Evolutionary conservation across 2,329 filamentous ascomycete species (phyloP), one percentile per base, ranked within the genome.

Genomic region (Epichloe coenophiala): DNA sequence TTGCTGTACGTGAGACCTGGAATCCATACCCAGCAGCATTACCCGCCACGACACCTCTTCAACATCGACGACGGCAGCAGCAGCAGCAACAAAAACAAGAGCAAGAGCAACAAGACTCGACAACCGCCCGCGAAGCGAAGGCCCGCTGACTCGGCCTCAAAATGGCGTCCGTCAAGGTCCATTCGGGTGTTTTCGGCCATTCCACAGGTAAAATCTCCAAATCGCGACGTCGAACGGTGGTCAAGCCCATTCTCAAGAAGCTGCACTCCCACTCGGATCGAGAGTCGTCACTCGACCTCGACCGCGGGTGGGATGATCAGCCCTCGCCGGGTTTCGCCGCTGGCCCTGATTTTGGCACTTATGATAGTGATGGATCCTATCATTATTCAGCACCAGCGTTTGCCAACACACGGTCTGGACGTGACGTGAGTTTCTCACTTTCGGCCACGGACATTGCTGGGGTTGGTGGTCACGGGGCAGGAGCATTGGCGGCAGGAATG

Each of bases 181-280:
- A 56, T 47, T 53, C 56, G 48, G 43, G 39, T 44, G 43, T 40
- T 19, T 49, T 53, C 15, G 47, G 52, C 51, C 53, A 41, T n/a
- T n/a, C 51, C 35, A 35, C 59, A 49, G 56, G 56, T 47, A 65
- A 64, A 52, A 59, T 65, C 56, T 62, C 68, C 59, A 79, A 78
- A 61, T 59, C 69, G 47, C 68, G 70, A 57, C 64, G 65, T 49
- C 73, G 72, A 57, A 68, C 67, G 52, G 68, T 69, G 53, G 75
- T 80, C 55, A 82, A 81, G 64, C 80, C 80, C 9, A 81, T 83
- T 43, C 66, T 83, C 49, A 81, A 80, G 63, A 82, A 81, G 61
- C 61, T 76, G 53, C 65, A 68, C 48, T 61, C 64, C 11, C 56
- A 57, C 46, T 80, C 76, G 56, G 77, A 80, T 56, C 81, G 80